A percentile compares a stretch with the other conserved stretches of the same genome.
Conservation (phyloP, 2,329 filamentous ascomycete genomes). For the Pseudophaeomoniella oleicola region DNA sequence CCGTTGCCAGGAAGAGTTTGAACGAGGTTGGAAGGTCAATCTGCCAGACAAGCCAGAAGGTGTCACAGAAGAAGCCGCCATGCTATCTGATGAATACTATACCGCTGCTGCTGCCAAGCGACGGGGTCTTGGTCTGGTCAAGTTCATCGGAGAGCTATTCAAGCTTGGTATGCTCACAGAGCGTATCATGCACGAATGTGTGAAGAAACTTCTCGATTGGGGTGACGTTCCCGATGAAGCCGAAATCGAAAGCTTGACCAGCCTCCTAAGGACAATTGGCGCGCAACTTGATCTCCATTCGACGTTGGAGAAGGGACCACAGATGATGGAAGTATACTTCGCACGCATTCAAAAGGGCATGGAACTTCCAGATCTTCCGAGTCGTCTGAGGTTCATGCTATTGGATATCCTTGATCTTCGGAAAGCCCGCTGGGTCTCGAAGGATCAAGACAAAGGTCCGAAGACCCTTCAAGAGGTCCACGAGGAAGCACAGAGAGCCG, state of each 20-base stretch:
- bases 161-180: constrained; percentile 98
- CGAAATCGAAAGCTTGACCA: constrained; percentile 89
- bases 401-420: constrained; percentile 86
- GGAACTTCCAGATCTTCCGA: constrained; percentile 64
- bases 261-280: constrained; percentile 84
- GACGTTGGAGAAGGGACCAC: constrained; percentile 54
- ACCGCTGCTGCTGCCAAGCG: constrained; percentile 85
- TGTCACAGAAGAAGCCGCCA: constrained; percentile 53
- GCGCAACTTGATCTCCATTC: constrained; percentile 60
- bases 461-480: constrained; percentile 93
- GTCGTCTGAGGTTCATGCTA: constrained; percentile 89
- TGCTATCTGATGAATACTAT: constrained; percentile 96
- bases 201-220: constrained; percentile 92
- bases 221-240: constrained; percentile 86
- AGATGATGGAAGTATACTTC: constrained; percentile 91
- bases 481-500: constrained; percentile 60
- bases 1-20: constrained; percentile 96
- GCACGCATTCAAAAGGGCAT: constrained; percentile 70
- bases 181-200: constrained; percentile 99
- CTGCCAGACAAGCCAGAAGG: constrained; percentile 66
- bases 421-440: constrained; percentile 62
- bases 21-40: constrained; percentile 90
- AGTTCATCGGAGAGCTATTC: constrained; percentile 98
- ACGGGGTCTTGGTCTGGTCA: constrained; percentile 90
- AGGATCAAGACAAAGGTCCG: constrained; percentile 83